Base-by-base conservation (phyloP, 257 asterid species). In the Petrea volubilis region DNA sequence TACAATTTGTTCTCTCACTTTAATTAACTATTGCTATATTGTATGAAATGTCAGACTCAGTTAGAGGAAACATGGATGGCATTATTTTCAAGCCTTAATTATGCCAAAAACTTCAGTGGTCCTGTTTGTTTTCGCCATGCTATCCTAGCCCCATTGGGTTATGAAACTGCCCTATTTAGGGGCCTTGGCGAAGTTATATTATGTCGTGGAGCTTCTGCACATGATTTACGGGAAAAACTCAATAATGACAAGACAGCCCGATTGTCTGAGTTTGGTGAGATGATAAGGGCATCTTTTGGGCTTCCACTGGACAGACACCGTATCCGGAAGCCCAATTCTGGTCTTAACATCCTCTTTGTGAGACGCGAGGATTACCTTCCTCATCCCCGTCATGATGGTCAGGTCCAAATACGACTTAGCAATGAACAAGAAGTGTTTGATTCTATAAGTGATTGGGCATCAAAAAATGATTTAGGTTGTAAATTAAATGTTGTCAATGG, bases 21-120 rank as follows among this genome's bases (percentile, higher is more conserved):
- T 34, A 18, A 67, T 18, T 74, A 52, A 77, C 75, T 38, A 46
- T 40, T 56, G 25, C 21, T 10, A 44, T 13, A 34, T 64, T 38
- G 12, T 50, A 18, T 31, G 55, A 67, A 24, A 58, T 44, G 74
- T 11, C 91, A 95, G 99, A 79, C 98, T 44, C 92, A 65, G 18
- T 77, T 95, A 80, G 99, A 92, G 83, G 97, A 95, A 84, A 92
- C 96, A 68, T 95, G 99, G 99, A 83, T 46, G 31, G 92, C 96
- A 33, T 55, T 95, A 78, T 92, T 86, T 78, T 95, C 99, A 27
- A 84, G 96, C 83, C 73, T 95, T 38, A 83, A 85, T 28, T 95
- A 92, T 50, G 98, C 98, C 29, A 95, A 95, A 81, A 87, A 86
- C 72, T 90, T 87, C 43, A 80, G 76, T 0, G 84, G 83, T 3